phyloP scores from a whole-genome alignment of 768 basidiomycete species.

The Plicaturopsis crispa region DNA sequence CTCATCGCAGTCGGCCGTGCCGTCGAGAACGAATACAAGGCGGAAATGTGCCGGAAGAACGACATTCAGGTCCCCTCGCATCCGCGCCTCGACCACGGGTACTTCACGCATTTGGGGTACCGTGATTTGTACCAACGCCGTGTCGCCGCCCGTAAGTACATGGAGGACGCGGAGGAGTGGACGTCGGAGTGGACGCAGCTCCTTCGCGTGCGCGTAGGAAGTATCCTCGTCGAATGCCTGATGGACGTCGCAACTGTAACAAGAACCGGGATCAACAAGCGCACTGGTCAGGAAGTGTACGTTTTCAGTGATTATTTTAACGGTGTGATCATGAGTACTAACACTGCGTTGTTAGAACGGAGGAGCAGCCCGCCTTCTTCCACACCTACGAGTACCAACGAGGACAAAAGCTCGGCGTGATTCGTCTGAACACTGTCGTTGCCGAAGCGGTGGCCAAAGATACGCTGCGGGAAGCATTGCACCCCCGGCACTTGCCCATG shows the following conservation, averaged over 20 bases:
- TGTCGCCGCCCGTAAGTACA: slow-evolving; percentile 55
- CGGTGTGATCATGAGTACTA: slow-evolving; percentile 2
- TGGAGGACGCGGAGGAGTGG: slow-evolving; percentile 64
- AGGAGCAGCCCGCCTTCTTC: slow-evolving; percentile 84
- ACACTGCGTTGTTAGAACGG: slow-evolving; percentile 36
- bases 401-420: slow-evolving; percentile 90
- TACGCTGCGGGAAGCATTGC: slow-evolving; percentile 57
- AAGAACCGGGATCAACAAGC: slow-evolving; percentile 48
- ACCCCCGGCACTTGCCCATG: slow-evolving; percentile 96
- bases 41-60: slow-evolving; percentile 64
- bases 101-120: slow-evolving; percentile 58
- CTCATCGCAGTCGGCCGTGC: slow-evolving; percentile 75
- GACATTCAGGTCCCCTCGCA: slow-evolving; percentile 40
- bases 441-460: slow-evolving; percentile 74
- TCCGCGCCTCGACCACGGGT: slow-evolving; percentile 27
- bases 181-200: slow-evolving; percentile 78
- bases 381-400: slow-evolving; percentile 90
- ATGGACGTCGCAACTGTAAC: slow-evolving; percentile 79
- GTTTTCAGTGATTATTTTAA: slow-evolving; percentile 20
- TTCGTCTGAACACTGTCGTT: slow-evolving; percentile 79
- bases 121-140: slow-evolving; percentile 54
- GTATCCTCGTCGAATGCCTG: slow-evolving; percentile 73
- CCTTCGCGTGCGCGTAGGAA: slow-evolving; percentile 71
- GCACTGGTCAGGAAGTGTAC: slow-evolving; percentile 54
- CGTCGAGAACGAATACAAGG: slow-evolving; percentile 88